These are phyloP conservation scores for Phytophthora aleatoria DNA, from an alignment of 352 stramenopile species.

Conservation along the genomic window DNA sequence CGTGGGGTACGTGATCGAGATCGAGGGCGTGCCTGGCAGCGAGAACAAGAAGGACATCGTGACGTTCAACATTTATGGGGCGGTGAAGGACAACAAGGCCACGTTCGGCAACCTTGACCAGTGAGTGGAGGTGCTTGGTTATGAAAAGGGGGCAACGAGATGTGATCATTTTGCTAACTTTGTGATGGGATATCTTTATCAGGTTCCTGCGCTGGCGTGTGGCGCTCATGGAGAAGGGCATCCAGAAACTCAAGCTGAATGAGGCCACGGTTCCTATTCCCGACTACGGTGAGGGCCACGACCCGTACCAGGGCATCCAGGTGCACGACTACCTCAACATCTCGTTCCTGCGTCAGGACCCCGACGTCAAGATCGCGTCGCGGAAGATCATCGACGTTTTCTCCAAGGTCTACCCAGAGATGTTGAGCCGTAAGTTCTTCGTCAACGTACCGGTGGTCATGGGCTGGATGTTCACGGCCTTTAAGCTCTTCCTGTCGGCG, in stretches of 20 bases:
- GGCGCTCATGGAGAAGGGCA: conserved; percentile 36
- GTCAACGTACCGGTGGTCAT: conserved; percentile 34
- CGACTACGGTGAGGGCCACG: conserved; percentile 29
- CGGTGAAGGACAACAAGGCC: conserved; percentile 37
- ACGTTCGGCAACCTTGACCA: conserved; percentile 33
- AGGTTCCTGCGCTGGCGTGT: conserved; percentile 37
- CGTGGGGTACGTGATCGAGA: conserved; percentile 33
- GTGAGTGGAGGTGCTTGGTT: conserved; percentile 5
- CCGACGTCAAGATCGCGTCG: conserved; percentile 32
- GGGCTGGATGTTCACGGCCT: conserved; percentile 35
- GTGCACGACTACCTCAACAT: conserved; percentile 41
- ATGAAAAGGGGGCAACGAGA: not conserved
- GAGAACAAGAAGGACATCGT: conserved; percentile 37
- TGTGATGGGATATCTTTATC: conserved; percentile 1
- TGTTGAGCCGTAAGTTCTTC: conserved; percentile 39
- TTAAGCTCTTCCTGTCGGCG: conserved; percentile 32
- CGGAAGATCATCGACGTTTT: conserved; percentile 36
- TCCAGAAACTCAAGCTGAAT: conserved; percentile 37
- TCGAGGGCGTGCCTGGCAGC: conserved; percentile 24
- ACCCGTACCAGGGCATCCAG: conserved; percentile 36
- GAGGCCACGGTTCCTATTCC: conserved; percentile 27
- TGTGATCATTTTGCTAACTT: conserved; percentile 5
- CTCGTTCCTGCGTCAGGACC: conserved; percentile 34
- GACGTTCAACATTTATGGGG: conserved; percentile 39
- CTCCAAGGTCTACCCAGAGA: conserved; percentile 36